Base-by-base conservation (phyloP, 495 filamentous ascomycete species). In the Chaetomium tenue region DNA sequence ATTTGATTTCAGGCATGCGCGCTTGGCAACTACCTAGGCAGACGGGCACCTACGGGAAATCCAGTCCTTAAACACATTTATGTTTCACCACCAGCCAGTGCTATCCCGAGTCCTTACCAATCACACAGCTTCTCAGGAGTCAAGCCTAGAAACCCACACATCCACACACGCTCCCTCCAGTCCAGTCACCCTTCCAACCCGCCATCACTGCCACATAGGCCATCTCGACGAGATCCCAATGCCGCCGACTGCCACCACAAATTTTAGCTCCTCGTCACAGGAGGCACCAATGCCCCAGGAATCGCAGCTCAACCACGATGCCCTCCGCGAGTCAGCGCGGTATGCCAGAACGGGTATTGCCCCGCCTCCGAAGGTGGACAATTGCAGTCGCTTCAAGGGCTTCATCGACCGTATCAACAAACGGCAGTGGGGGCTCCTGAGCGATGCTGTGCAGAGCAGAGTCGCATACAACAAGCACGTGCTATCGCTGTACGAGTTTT, bases 391-490 rank as follows among this genome's bases (percentile, higher is more conserved):
- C 18, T 70, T 70, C 57, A 56, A 59, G 23, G 15, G 44, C n/a
- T 66, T 70, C 20, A 61, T 70, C 48, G 53, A 66, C 15, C 66
- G 66, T 22, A 68, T 70, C 25, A 68, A 66, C 60, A 50, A 60
- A 2, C 68, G 63, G 15, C 66, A 70, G 33, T 70, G 68, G 68
- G 40, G 46, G 5, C 51, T 60, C 16, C 28, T 70, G 7, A 39
- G 55, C 25, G 63, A 63, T 13, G 20, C 61, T 15, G 61, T 72
- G 39, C 61, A 68, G 18, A 63, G 56, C 1, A 58, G 52, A 44
- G 25, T 73, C 22, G 46, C 51, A n/a, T 74, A 67, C 65, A 71
- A 73, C 37, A 60, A 67, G 48, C 65, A 70, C 53, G 60, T 64
- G n/a, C 55, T 65, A 18, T 66, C 66, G 3, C 58, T 70, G 8